Evolutionary conservation across 108 stramenopile genomes (phyloP), one percentile per base, ranked within the genome.

Genomic region (Cyclotella baltica): DNA sequence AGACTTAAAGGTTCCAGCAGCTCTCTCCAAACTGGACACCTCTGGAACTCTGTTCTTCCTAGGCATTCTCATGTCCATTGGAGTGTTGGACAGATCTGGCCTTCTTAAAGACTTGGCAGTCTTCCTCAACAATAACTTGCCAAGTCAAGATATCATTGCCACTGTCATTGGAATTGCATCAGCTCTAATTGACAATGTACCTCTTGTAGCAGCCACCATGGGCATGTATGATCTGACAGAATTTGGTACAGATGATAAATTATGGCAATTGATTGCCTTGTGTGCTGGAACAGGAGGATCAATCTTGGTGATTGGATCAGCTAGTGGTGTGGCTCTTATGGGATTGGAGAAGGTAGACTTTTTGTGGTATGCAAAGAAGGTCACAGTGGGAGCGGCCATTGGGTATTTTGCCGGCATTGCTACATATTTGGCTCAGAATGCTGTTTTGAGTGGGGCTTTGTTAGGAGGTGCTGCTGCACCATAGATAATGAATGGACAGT

Each of bases 301-400:
- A 43, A 95, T 97, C 74, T 80, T 97, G 67, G 89, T 97, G 10
- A 97, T 97, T 73, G 97, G 97, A 11, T 92, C 91, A 40, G 97
- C 97, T 3, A 91, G 90, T 81, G 97, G 97, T 29, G 97, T 97
- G 38, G 97, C 97, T 9, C 76, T 97, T 22, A 97, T 97, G 97
- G 97, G 97, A 33, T 73, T 97, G 67, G 97, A 97, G 78, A 96
- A 97, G 80, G 95, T 97, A 10, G 95, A 96, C 86, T 97, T 97
- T 66, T 68, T 97, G 67, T 97, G 97, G 97, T 97, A 97, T 70
- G 89, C 92, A 36, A 95, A 94, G 86, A 95, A 93, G 65, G 95
- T 95, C 2, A 76, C 87, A 19, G 57, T 93, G 27, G 93, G 94
- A 35, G 97, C 97, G 29, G 72, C 92, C 1, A 75, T 94, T 59